phyloP scores from a whole-genome alignment of 495 filamentous ascomycete species.

The Daldinia vernicosa region DNA sequence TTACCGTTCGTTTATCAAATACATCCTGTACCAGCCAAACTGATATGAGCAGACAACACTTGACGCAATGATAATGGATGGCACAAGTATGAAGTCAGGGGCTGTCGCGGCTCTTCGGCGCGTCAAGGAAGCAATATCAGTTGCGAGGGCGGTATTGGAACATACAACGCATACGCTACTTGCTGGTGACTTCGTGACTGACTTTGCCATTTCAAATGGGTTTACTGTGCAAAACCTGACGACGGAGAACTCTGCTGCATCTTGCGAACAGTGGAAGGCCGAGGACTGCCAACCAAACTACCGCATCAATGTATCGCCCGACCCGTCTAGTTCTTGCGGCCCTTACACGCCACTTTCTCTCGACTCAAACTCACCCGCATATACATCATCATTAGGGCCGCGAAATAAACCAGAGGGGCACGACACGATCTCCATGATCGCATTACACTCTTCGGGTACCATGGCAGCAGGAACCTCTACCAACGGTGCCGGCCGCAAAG shows the following conservation, averaged over 20 bases:
- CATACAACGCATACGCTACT: constrained; percentile 58
- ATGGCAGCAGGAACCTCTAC: constrained; percentile 62
- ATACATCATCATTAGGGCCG: neutral
- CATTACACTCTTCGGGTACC: constrained; percentile 45
- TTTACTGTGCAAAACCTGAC: constrained; percentile 52
- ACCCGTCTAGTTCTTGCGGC: constrained; percentile 50
- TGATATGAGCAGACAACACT: constrained; percentile 50
- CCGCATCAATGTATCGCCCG: constrained; percentile 51
- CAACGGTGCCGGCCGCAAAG: constrained; percentile 58
- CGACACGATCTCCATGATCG: constrained; percentile 61
- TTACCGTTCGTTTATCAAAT: too few relatives aligned
- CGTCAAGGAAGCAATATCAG: constrained; percentile 53
- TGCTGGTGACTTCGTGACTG: constrained; percentile 56
- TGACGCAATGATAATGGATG: constrained; percentile 59
- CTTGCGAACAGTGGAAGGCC: constrained; percentile 52
- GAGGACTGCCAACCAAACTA: constrained; percentile 54
- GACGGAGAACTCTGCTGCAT: constrained; percentile 46
- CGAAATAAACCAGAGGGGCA: constrained; percentile 38
- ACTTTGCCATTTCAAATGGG: constrained; percentile 56
- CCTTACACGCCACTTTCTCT: constrained; percentile 49
- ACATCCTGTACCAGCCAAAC: neutral
- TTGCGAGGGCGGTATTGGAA: constrained; percentile 56
- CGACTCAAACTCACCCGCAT: constrained; percentile 1
- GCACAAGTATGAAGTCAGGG: constrained; percentile 55
- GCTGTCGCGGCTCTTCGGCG: constrained; percentile 58